A percentile compares a stretch with the other conserved stretches of the same genome.
These are phyloP conservation scores for Paraconiothyrium sp. DNA, from an alignment of 2,329 filamentous ascomycete genomes.

Conservation along the genomic window DNA sequence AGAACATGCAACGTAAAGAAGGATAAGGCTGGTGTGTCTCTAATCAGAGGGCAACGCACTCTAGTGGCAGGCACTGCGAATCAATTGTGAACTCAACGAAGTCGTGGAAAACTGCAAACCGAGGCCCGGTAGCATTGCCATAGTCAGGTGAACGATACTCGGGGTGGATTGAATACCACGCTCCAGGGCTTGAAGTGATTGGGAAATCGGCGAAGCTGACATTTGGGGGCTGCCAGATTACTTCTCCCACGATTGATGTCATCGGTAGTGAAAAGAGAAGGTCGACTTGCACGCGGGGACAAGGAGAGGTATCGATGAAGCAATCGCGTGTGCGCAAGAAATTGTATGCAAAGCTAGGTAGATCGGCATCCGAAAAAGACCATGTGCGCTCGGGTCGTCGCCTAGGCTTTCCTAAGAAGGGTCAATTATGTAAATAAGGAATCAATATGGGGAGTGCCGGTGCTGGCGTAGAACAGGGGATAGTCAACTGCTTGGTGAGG, in stretches of 20 bases:
- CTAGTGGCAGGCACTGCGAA: neutral
- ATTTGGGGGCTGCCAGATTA: conserved; percentile 8
- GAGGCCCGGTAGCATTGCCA: conserved; percentile 3
- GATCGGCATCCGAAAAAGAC: conserved; percentile 35
- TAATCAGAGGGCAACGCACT: conserved; percentile 2
- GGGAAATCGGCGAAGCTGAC: neutral
- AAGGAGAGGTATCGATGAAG: conserved; percentile 30
- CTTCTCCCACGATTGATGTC: conserved; percentile 6
- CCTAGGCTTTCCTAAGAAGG: neutral
- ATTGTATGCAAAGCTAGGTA: conserved; percentile 40
- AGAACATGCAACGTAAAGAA: conserved; percentile 10
- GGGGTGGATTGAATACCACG: neutral
- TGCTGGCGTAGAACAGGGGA: neutral
- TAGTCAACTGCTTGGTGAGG: neutral
- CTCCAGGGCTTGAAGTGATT: neutral
- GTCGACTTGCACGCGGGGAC: conserved; percentile 27
- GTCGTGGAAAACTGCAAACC: conserved; percentile 9
- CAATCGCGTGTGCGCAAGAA: conserved; percentile 47
- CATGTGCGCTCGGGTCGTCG: conserved; percentile 22
- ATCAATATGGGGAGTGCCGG: neutral
- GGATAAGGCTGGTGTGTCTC: neutral
- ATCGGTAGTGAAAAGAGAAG: neutral
- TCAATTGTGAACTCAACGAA: conserved; percentile 18
- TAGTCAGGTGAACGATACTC: neutral
- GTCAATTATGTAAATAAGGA: neutral